These are phyloP conservation scores for Monosporascus sp. DNA, from an alignment of 2,329 filamentous ascomycete species.

Conservation along the genomic window DNA sequence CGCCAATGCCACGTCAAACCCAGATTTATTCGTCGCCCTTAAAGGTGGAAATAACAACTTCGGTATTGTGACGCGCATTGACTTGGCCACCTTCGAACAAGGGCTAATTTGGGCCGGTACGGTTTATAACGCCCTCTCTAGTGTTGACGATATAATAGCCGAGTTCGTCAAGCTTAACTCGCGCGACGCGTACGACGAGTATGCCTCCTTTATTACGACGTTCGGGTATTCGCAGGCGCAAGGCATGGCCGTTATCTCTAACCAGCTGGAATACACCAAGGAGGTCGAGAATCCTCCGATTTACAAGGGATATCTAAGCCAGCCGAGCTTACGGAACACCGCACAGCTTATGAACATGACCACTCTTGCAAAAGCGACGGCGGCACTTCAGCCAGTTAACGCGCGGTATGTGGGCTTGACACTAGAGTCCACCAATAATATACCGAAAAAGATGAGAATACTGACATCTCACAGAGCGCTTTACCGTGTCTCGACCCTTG, in stretches of 20 bases:
- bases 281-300: conserved; percentile 1
- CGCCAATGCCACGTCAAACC: conserved; percentile 7
- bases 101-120: conserved; percentile 5
- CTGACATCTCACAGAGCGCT: conserved; percentile 1
- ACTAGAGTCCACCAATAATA: not conserved
- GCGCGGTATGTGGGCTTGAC: conserved; percentile 1
- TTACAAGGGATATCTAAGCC: not conserved
- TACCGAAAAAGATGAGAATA: not conserved
- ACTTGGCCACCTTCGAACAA: conserved; percentile 8
- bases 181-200: conserved; percentile 9
- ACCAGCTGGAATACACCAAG: conserved; percentile 10
- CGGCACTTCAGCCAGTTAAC: conserved; percentile 1
- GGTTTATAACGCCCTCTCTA: conserved; percentile 1
- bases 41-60: conserved; percentile 12
- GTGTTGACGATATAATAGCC: not conserved
- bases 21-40: conserved; percentile 12
- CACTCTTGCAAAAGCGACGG: conserved; percentile 1
- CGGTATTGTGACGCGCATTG: conserved; percentile 9
- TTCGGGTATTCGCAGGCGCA: conserved; percentile 2
- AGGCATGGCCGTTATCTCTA: conserved; percentile 4
- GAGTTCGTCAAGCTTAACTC: conserved; percentile 5
- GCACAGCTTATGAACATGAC: conserved; percentile 2
- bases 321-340: conserved; percentile 1
- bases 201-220: conserved; percentile 3
- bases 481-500: not conserved